These are phyloP conservation scores for Botrytis porri DNA, from an alignment of 2,329 filamentous ascomycete species.

Conservation along the genomic window DNA sequence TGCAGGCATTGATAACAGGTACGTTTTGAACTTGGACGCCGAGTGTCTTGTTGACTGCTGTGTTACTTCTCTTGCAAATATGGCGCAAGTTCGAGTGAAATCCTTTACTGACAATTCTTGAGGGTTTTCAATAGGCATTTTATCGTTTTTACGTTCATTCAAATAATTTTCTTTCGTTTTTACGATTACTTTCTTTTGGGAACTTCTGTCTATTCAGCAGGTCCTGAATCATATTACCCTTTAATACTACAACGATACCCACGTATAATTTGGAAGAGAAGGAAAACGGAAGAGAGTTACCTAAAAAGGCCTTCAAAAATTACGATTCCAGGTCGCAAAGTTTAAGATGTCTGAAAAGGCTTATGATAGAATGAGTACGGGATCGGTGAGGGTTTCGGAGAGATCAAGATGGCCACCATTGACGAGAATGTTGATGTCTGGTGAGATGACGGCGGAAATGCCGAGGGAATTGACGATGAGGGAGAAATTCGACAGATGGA, in stretches of 20 bases:
- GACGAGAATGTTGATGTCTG: slow-evolving; percentile 77
- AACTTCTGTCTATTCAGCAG: slow-evolving; percentile 39
- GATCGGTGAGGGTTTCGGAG: slow-evolving; percentile 56
- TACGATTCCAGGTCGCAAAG: slow-evolving; percentile 32
- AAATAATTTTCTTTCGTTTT: slow-evolving; percentile 1
- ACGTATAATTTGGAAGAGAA: slow-evolving; percentile 27
- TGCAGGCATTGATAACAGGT: slow-evolving; percentile 40
- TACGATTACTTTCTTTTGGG: slow-evolving; percentile 25
- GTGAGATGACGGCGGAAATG: slow-evolving; percentile 74
- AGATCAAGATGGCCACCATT: slow-evolving; percentile 79
- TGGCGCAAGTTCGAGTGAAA: background rate
- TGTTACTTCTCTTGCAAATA: slow-evolving; percentile 18
- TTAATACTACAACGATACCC: slow-evolving; percentile 28
- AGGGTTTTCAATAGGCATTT: slow-evolving; percentile 10
- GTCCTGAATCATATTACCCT: slow-evolving; percentile 38
- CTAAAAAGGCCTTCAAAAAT: slow-evolving; percentile 23
- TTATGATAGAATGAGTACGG: slow-evolving; percentile 32
- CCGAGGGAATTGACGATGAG: slow-evolving; percentile 64
- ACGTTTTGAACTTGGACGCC: slow-evolving; percentile 19
- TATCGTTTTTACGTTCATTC: slow-evolving; percentile 15
- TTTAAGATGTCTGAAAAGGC: slow-evolving; percentile 29
- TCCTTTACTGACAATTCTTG: background rate
- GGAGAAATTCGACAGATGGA: slow-evolving; percentile 80
- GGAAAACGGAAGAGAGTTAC: slow-evolving; percentile 17
- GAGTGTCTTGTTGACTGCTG: slow-evolving; percentile 23